These are phyloP conservation scores for Boletus sp. DNA, from an alignment of 1,284 basidiomycete species.

Conservation along the genomic window DNA sequence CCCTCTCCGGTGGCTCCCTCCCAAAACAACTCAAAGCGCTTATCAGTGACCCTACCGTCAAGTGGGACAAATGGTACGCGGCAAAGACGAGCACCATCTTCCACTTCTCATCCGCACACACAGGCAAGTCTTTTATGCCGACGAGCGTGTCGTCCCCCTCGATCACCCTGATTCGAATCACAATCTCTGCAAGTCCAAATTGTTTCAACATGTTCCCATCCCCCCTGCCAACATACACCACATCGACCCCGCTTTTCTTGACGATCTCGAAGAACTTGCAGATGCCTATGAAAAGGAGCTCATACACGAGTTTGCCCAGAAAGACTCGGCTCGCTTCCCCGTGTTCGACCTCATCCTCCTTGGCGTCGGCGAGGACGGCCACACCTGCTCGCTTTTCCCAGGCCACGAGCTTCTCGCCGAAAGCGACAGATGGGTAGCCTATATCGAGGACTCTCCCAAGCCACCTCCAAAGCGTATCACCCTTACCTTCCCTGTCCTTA, in stretches of 20 bases:
- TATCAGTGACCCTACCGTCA: conserved; percentile 68
- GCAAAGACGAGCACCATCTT: background rate
- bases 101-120: conserved; percentile 10
- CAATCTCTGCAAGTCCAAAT: conserved; percentile 65
- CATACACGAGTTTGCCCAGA: conserved; percentile 85
- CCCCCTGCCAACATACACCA: conserved; percentile 78
- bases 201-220: conserved; percentile 86
- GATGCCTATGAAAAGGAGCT: conserved; percentile 94
- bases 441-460: conserved; percentile 90
- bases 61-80: conserved; percentile 91
- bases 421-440: conserved; percentile 91
- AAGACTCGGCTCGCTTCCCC: conserved; percentile 89
- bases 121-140: conserved; percentile 98
- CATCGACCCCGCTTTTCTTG: conserved; percentile 65
- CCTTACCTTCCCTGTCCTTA: conserved; percentile 87
- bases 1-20: conserved; percentile 90
- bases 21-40: conserved; percentile 81
- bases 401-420: conserved; percentile 83
- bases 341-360: conserved; percentile 93
- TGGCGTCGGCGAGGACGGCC: conserved; percentile 92
- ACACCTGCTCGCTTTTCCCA: conserved; percentile 96
- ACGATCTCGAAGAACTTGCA: conserved; percentile 83
- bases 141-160: conserved; percentile 94
- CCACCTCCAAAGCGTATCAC: conserved; percentile 90
- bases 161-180: conserved; percentile 94